Conservation (phyloP, 345 rosid species). For the Bruguiera parviflora region DNA sequence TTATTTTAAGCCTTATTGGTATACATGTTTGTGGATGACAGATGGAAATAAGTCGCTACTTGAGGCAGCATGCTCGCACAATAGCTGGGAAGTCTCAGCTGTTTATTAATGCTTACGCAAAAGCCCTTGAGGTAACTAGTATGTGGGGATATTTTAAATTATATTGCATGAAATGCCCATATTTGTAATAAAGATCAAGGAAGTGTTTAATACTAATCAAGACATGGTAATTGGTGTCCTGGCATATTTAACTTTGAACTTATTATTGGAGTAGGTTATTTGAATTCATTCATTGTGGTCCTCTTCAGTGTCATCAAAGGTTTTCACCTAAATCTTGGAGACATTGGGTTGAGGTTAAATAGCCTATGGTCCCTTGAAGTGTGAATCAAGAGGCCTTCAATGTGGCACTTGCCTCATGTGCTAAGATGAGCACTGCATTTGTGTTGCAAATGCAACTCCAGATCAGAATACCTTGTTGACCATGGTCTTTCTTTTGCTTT, state of each 20-base stretch:
- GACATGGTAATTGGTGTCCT: neutral
- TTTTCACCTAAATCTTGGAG: too few relatives aligned
- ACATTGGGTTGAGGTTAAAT: too few relatives aligned
- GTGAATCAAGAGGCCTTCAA: too few relatives aligned
- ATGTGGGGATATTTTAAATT: neutral
- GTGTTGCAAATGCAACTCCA: too few relatives aligned
- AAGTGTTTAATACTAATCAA: neutral
- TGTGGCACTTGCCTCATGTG: too few relatives aligned
- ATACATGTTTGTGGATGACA: conserved; percentile 29
- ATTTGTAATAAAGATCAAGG: neutral
- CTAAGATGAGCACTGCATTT: too few relatives aligned
- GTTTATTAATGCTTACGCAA: conserved; percentile 94
- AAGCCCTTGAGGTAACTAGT: conserved; percentile 84
- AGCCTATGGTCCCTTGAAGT: too few relatives aligned
- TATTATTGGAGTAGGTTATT: neutral
- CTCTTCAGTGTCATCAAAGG: neutral
- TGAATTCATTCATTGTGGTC: neutral
- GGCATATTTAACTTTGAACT: neutral
- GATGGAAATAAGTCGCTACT: conserved; percentile 94
- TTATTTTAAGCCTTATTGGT: conserved; percentile 5
- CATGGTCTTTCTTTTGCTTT: too few relatives aligned
- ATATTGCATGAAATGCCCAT: neutral
- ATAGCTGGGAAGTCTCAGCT: conserved; percentile 96
- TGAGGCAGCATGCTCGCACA: conserved; percentile 94
- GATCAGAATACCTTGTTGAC: too few relatives aligned